These are phyloP conservation scores for Pseudopyrenochaeta lycopersici DNA, from an alignment of 2,329 filamentous ascomycete species.

Conservation along the genomic window DNA sequence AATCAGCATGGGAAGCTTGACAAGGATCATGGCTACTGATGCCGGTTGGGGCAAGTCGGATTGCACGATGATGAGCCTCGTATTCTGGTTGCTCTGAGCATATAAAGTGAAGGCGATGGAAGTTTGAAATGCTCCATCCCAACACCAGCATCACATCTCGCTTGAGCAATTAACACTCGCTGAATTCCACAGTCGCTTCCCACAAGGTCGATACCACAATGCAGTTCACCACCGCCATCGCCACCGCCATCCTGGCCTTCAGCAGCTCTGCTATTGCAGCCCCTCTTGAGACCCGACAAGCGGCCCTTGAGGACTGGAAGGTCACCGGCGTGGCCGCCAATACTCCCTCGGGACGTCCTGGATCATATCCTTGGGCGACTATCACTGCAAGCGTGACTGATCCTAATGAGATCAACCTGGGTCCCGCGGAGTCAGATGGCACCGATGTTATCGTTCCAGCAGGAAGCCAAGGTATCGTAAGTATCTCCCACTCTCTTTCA, in stretches of 20 bases:
- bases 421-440: constrained; percentile 5
- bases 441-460: constrained; percentile 22
- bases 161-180: neutral
- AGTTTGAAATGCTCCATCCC: neutral
- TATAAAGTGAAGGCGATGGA: neutral
- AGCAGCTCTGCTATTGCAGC: constrained; percentile 10
- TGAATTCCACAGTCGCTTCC: neutral
- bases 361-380: constrained; percentile 25
- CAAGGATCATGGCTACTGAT: neutral
- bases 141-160: neutral
- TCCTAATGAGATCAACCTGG: constrained; percentile 32
- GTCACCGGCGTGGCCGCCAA: constrained; percentile 16
- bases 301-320: constrained; percentile 28
- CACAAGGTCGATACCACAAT: constrained; percentile 3
- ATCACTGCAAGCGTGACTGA: constrained; percentile 37
- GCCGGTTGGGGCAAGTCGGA: neutral
- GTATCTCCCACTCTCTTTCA: too few species aligned
- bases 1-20: neutral
- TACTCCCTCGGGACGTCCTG: constrained; percentile 28
- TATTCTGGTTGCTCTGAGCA: neutral
- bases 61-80: neutral
- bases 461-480: constrained; percentile 22
- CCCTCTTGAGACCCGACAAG: constrained; percentile 19
- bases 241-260: constrained; percentile 18
- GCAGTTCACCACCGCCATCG: constrained; percentile 15